These are phyloP conservation scores for Aspergillus baeticus DNA, from an alignment of 495 filamentous ascomycete genomes.

Conservation along the genomic window DNA sequence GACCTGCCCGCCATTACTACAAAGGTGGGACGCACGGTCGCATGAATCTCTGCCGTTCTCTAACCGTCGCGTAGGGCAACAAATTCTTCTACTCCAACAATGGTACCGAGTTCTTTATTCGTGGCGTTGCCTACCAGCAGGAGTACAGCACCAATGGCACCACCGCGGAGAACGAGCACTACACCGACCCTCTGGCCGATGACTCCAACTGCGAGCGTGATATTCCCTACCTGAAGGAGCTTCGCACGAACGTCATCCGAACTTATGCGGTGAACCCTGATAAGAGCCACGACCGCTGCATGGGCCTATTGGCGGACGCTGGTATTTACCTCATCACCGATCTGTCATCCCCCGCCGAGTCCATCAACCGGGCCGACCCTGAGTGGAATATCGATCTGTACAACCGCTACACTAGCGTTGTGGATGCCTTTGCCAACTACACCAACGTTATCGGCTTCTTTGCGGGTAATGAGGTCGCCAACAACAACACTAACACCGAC, in stretches of 20 bases:
- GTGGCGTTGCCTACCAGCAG: slow-evolving; percentile 88
- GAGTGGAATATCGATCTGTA: slow-evolving; percentile 77
- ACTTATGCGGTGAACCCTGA: slow-evolving; percentile 90
- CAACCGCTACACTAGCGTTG: slow-evolving; percentile 78
- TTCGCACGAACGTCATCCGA: slow-evolving; percentile 88
- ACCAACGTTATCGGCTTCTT: slow-evolving; percentile 95
- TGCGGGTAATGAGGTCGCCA: slow-evolving; percentile 94
- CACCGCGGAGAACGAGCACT: slow-evolving; percentile 32
- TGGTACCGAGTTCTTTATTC: slow-evolving; percentile 83
- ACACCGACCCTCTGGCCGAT: slow-evolving; percentile 74
- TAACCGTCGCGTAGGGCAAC: slow-evolving; percentile 43
- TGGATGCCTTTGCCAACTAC: slow-evolving; percentile 81
- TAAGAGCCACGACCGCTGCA: slow-evolving; percentile 75
- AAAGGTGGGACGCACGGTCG: slow-evolving; percentile 14
- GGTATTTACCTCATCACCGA: slow-evolving; percentile 96
- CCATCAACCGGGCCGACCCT: slow-evolving; percentile 79
- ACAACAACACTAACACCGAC: slow-evolving; percentile 76
- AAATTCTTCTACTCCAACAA: slow-evolving; percentile 80
- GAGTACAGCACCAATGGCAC: slow-evolving; percentile 46
- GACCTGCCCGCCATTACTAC: slow-evolving; percentile 61
- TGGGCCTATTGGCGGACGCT: slow-evolving; percentile 79
- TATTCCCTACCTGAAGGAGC: slow-evolving; percentile 71
- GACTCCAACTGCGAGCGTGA: slow-evolving; percentile 71
- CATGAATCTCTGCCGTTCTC: neutral
- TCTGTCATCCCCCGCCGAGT: slow-evolving; percentile 73